phyloP scores from a whole-genome alignment of 2,329 filamentous ascomycete genomes.

The Teratosphaeria zuluensis region DNA sequence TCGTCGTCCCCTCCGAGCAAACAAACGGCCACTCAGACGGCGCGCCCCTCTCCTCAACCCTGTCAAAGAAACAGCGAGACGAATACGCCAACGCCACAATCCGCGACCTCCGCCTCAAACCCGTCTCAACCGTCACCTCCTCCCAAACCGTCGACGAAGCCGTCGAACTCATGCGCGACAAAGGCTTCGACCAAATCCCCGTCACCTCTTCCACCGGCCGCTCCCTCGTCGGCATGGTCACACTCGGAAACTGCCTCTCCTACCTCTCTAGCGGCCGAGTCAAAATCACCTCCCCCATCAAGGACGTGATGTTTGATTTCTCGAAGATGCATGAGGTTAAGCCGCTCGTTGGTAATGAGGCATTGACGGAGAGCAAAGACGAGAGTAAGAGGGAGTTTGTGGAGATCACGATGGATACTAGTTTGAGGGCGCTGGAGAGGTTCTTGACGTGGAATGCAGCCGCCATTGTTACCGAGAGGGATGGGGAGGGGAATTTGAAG shows the following conservation, averaged over 20 bases:
- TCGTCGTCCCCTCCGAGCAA: constrained; percentile 8
- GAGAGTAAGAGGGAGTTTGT: constrained; percentile 59
- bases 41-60: constrained; percentile 23
- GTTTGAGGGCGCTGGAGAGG: constrained; percentile 69
- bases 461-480: constrained; percentile 79
- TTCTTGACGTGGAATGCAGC: constrained; percentile 99
- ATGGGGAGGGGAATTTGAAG: constrained; percentile 49
- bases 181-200: constrained; percentile 94
- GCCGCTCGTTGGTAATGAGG: constrained; percentile 52
- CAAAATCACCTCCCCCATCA: constrained; percentile 61
- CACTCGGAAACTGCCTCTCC: constrained; percentile 85
- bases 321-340: constrained; percentile 76
- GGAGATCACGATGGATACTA: constrained; percentile 87
- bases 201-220: constrained; percentile 62
- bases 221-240: constrained; percentile 77
- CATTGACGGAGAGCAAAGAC: constrained; percentile 15
- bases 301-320: constrained; percentile 96
- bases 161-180: constrained; percentile 96
- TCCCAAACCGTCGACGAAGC: constrained; percentile 70
- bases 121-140: constrained; percentile 73
- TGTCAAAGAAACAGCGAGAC: constrained; percentile 40
- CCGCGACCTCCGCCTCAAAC: constrained; percentile 76
- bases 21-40: neutral
- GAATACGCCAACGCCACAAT: constrained; percentile 73
- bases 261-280: constrained; percentile 81